phyloP scores from a whole-genome alignment of 768 basidiomycete species.

The Lanmaoa pseudosensibilis region DNA sequence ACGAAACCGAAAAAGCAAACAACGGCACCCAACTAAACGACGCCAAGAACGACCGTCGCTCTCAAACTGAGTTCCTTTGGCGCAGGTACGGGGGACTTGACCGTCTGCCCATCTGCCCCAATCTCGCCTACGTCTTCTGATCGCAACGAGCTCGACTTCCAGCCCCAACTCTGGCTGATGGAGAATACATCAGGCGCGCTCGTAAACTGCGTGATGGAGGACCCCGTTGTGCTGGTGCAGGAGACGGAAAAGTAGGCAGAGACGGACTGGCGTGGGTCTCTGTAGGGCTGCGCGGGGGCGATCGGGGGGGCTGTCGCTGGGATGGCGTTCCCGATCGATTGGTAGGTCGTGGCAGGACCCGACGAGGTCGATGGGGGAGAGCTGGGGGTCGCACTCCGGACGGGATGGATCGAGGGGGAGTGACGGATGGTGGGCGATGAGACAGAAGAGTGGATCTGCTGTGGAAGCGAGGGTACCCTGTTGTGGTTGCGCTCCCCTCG shows the following conservation, averaged over 20 bases:
- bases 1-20: neutral
- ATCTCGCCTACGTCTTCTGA: slow-evolving; percentile 49
- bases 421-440: slow-evolving; percentile 37
- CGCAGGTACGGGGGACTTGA: slow-evolving; percentile 34
- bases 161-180: slow-evolving; percentile 90
- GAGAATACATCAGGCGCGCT: slow-evolving; percentile 86
- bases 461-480: slow-evolving; percentile 33
- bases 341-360: slow-evolving; percentile 19
- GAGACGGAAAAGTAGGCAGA: slow-evolving; percentile 83
- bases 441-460: slow-evolving; percentile 29
- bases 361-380: slow-evolving; percentile 27
- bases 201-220: slow-evolving; percentile 78
- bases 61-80: slow-evolving; percentile 60
- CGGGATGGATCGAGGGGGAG: slow-evolving; percentile 48
- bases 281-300: slow-evolving; percentile 65
- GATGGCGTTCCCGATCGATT: slow-evolving; percentile 21
- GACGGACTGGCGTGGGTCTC: slow-evolving; percentile 69
- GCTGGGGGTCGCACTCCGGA: slow-evolving; percentile 46
- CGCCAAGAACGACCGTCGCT: slow-evolving; percentile 75
- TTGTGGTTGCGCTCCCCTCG: slow-evolving; percentile 28
- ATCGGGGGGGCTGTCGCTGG: slow-evolving; percentile 46
- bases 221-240: slow-evolving; percentile 79
- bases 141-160: slow-evolving; percentile 68
- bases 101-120: slow-evolving; percentile 31
- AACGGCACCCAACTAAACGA: slow-evolving; percentile 46